These are phyloP conservation scores for Trichoderma breve DNA, from an alignment of 2,329 filamentous ascomycete species.

Conservation along the genomic window DNA sequence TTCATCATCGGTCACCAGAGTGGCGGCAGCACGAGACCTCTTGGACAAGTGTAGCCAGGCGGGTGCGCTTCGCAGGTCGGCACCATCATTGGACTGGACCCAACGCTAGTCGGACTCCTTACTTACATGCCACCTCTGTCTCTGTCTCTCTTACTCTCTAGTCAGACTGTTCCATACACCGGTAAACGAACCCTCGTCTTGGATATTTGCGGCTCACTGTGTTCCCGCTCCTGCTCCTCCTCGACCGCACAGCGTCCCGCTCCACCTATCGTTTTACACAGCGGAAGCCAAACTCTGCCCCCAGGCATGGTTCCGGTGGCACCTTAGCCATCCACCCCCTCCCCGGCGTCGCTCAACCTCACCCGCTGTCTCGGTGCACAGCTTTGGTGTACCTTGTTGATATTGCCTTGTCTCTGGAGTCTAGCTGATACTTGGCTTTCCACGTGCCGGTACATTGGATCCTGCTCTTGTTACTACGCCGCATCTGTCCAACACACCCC, in stretches of 20 bases:
- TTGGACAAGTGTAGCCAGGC: slow-evolving; percentile 9
- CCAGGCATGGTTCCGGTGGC: slow-evolving; percentile 37
- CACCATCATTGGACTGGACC: slow-evolving; percentile 16
- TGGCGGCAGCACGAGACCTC: slow-evolving; percentile 15
- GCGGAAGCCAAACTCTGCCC: slow-evolving; percentile 29
- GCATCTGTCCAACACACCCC: slow-evolving; percentile 39
- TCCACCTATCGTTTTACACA: slow-evolving; percentile 29
- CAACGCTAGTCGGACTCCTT: slow-evolving; percentile 26
- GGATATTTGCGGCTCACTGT: slow-evolving; percentile 26
- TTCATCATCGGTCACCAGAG: slow-evolving; percentile 7
- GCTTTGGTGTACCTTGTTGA: slow-evolving; percentile 29
- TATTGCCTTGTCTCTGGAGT: slow-evolving; percentile 34
- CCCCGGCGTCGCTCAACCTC: slow-evolving; percentile 33
- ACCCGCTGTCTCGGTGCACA: slow-evolving; percentile 30
- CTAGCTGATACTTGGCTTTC: slow-evolving; percentile 36
- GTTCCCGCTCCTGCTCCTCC: slow-evolving; percentile 22
- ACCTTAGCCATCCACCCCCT: slow-evolving; percentile 36
- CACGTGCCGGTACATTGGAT: slow-evolving; percentile 39
- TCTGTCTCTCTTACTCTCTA: slow-evolving; percentile 25
- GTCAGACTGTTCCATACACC: slow-evolving; percentile 1
- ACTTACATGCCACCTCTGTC: slow-evolving; percentile 29
- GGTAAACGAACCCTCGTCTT: slow-evolving; percentile 19
- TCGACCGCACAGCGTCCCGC: slow-evolving; percentile 24
- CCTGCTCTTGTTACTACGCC: slow-evolving; percentile 31
- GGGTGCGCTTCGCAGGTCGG: slow-evolving; percentile 15